These are phyloP conservation scores for Solanum chmielewskii DNA, from an alignment of 257 asterid species.

Conservation along the genomic window DNA sequence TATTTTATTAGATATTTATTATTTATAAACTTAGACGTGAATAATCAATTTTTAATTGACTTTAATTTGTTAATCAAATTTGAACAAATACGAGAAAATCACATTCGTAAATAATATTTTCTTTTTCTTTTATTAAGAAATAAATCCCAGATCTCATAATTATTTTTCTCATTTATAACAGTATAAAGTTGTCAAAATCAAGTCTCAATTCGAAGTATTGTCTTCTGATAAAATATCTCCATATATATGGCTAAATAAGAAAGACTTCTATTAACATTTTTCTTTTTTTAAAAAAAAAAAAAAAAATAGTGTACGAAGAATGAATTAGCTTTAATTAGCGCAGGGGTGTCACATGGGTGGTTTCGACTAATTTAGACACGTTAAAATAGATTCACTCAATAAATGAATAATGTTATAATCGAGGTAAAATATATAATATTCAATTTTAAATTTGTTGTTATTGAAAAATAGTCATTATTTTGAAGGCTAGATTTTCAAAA, in stretches of 20 bases:
- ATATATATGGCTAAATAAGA: neutral
- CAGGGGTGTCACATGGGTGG: neutral
- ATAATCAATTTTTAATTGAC: rapidly evolving
- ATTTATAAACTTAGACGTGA: rapidly evolving
- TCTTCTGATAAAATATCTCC: neutral
- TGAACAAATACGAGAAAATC: neutral
- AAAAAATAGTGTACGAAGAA: neutral
- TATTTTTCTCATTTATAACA: neutral
- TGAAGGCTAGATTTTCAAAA: neutral
- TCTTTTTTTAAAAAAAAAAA: too few species aligned
- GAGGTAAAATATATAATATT: neutral
- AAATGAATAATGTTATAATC: neutral
- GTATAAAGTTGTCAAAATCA: neutral
- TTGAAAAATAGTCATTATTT: neutral
- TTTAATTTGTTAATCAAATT: neutral
- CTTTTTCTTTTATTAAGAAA: neutral
- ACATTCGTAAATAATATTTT: neutral
- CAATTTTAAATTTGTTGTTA: neutral
- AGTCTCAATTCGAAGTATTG: neutral
- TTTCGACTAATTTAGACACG: neutral
- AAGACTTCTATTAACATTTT: neutral
- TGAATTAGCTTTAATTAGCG: neutral
- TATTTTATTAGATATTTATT: neutral
- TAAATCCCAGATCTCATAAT: neutral
- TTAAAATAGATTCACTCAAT: neutral